A percentile compares a stretch with the other conserved stretches of the same genome.
phyloP scores from a whole-genome alignment of 768 basidiomycete species.

The Amanita subjunquillea region DNA sequence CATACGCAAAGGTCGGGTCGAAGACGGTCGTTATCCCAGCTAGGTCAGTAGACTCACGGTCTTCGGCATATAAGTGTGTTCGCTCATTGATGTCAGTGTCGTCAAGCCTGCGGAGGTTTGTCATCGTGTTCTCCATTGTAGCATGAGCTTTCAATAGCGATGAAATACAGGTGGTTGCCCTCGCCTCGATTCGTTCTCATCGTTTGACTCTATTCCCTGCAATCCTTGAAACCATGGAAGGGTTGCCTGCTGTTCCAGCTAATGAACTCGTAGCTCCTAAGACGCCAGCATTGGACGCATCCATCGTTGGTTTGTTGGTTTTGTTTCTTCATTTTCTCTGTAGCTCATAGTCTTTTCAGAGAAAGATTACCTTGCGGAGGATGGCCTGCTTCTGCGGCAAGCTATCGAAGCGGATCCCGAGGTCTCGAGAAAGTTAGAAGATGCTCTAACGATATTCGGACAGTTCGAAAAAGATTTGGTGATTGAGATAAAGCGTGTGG shows the following conservation, averaged over 20 bases:
- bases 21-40: not conserved
- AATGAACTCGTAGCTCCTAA: not conserved
- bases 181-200: conserved; percentile 28
- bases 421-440: conserved; percentile 29
- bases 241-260: conserved; percentile 13
- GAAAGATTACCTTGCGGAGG: conserved; percentile 24
- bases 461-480: conserved; percentile 25
- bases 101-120: not conserved
- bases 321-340: not conserved
- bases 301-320: not conserved
- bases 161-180: conserved; percentile 25
- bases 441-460: conserved; percentile 34
- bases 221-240: conserved; percentile 28
- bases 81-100: not conserved
- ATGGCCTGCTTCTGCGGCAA: conserved; percentile 21
- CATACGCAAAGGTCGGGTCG: not conserved
- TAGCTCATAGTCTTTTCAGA: not conserved
- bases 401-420: conserved; percentile 28
- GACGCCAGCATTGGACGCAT: not conserved
- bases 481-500: not conserved
- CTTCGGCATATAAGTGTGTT: not conserved
- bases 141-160: not conserved
- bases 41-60: not conserved
- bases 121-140: not conserved
- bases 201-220: conserved; percentile 32